Evolutionary conservation across 768 basidiomycete genomes (phyloP).

Genomic region (Cyclocybe cylindracea): DNA sequence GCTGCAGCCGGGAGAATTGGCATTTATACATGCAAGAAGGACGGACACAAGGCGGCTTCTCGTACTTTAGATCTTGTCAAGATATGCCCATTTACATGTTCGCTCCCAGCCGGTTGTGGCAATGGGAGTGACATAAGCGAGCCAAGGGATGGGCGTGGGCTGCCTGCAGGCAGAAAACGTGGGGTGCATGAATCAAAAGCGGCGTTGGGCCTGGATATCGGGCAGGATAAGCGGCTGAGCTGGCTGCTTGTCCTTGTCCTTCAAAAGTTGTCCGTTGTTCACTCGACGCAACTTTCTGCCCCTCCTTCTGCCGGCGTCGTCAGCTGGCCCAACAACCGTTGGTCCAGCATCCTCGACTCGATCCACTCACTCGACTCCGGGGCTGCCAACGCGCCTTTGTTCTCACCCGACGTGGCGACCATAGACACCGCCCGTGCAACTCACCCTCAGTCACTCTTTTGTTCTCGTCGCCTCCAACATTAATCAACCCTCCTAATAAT

Average conservation of each 20-base stretch:
- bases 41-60: constrained; percentile 11
- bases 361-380: constrained; percentile 54
- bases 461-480: constrained; percentile 26
- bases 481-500: constrained; percentile 26
- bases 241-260: constrained; percentile 45
- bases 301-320: constrained; percentile 29
- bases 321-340: constrained; percentile 29
- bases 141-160: constrained; percentile 36
- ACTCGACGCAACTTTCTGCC: constrained; percentile 43
- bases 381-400: constrained; percentile 36
- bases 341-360: constrained; percentile 32
- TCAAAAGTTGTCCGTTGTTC: constrained; percentile 53
- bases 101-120: constrained; percentile 18
- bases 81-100: constrained; percentile 24
- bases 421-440: constrained; percentile 34
- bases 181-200: constrained; percentile 60
- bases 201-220: constrained; percentile 41
- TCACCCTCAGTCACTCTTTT: constrained; percentile 55
- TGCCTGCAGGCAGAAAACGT: constrained; percentile 85
- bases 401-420: constrained; percentile 37
- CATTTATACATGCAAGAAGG: constrained; percentile 1
- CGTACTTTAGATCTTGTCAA: constrained; percentile 17
- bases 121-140: constrained; percentile 39
- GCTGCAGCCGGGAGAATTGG: neutral
- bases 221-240: constrained; percentile 55